Evolutionary conservation across 2,329 filamentous ascomycete species (phyloP).

Genomic region (Phyllosticta paracitricarpa): DNA sequence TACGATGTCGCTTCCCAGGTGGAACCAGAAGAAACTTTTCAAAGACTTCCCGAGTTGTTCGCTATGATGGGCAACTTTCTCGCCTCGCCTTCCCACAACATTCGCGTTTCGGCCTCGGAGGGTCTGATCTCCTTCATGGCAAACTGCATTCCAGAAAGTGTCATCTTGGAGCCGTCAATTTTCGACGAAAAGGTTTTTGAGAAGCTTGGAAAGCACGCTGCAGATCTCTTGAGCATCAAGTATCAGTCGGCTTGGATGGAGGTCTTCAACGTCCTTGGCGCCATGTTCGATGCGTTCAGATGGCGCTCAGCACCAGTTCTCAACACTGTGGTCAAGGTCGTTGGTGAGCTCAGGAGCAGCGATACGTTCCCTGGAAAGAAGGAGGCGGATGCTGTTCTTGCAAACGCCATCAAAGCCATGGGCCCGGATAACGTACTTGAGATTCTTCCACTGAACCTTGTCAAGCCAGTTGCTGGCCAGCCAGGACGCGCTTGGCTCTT

Average conservation of each 20-base stretch:
- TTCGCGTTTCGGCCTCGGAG: slow-evolving; percentile 87
- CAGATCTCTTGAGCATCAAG: slow-evolving; percentile 72
- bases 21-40: slow-evolving; percentile 81
- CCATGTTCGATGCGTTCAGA: slow-evolving; percentile 76
- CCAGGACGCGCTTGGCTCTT: slow-evolving; percentile 90
- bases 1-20: slow-evolving; percentile 90
- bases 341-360: slow-evolving; percentile 81
- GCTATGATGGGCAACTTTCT: slow-evolving; percentile 70
- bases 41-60: slow-evolving; percentile 80
- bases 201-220: slow-evolving; percentile 64
- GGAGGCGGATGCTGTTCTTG: slow-evolving; percentile 83
- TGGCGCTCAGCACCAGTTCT: slow-evolving; percentile 79
- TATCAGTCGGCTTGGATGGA: slow-evolving; percentile 94
- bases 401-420: slow-evolving; percentile 80
- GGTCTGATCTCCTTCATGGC: slow-evolving; percentile 87
- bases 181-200: slow-evolving; percentile 86
- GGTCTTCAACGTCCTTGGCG: slow-evolving; percentile 78
- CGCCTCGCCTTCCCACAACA: slow-evolving; percentile 80
- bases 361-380: slow-evolving; percentile 89
- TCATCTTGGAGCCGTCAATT: slow-evolving; percentile 78
- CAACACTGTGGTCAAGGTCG: slow-evolving; percentile 60
- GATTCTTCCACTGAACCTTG: slow-evolving; percentile 77
- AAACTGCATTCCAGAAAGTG: slow-evolving; percentile 75
- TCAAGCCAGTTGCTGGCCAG: slow-evolving; percentile 64
- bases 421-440: slow-evolving; percentile 75